Conservation (phyloP, 202 grass and related monocot species). For the Cymbopogon flexuosus region DNA sequence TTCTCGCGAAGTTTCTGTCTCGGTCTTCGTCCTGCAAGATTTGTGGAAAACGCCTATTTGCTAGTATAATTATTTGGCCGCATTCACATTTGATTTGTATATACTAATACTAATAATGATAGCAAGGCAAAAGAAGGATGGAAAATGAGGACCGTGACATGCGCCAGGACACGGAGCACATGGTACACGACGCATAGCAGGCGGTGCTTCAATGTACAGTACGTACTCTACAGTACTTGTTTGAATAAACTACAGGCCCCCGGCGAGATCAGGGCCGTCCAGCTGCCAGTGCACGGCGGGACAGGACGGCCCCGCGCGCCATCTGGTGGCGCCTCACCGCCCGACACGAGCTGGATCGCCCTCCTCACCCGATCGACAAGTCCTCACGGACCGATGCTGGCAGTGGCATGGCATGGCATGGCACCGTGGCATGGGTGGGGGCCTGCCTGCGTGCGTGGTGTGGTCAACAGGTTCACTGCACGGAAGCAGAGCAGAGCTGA, state of each 20-base stretch:
- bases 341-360: constrained; percentile 32
- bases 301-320: neutral
- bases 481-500: neutral
- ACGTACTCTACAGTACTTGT: too few species aligned
- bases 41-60: neutral
- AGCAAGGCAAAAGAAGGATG: neutral
- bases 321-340: constrained; percentile 18
- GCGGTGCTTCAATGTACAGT: neutral
- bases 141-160: neutral
- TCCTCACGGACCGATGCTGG: constrained; percentile 32
- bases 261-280: constrained; percentile 23
- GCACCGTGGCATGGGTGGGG: constrained; percentile 19
- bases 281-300: neutral
- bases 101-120: too few species aligned
- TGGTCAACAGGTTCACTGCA: constrained; percentile 43
- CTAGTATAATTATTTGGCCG: neutral
- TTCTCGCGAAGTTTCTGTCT: neutral
- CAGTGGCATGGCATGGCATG: constrained; percentile 21
- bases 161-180: constrained; percentile 10
- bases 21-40: neutral
- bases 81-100: too few species aligned
- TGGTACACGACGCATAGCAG: neutral
- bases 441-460: neutral
- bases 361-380: constrained; percentile 36
- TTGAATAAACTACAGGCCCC: neutral